phyloP scores from a whole-genome alignment of 805 yeast genomes.

The Suhomyces sp. region DNA sequence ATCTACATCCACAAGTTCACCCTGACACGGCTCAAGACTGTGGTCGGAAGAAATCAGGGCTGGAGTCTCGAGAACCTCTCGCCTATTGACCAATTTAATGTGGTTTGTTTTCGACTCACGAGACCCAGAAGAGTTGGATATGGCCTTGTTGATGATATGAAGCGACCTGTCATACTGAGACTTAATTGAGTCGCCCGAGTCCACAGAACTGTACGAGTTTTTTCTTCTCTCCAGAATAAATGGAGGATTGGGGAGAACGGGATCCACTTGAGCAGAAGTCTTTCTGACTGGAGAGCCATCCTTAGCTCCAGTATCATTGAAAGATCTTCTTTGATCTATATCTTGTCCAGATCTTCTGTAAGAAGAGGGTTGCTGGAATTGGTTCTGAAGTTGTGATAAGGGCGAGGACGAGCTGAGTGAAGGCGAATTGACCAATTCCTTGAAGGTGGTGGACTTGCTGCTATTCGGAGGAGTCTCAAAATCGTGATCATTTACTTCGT shows the following conservation, averaged over 20 bases:
- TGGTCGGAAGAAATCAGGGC: background rate
- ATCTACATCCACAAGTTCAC: conserved; percentile 3
- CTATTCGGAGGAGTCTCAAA: conserved; percentile 8
- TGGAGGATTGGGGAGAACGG: conserved; percentile 5
- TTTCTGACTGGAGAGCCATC: background rate
- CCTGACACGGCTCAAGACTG: background rate
- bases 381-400: conserved; percentile 14
- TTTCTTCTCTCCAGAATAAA: background rate
- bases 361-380: conserved; percentile 7
- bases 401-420: conserved; percentile 13
- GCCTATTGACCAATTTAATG: background rate
- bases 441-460: conserved; percentile 11
- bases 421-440: conserved; percentile 12
- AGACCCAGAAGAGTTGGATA: conserved; percentile 7
- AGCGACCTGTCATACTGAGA: conserved; percentile 8
- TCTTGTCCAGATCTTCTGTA: background rate
- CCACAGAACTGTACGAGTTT: conserved; percentile 4
- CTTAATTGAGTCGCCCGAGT: conserved; percentile 6
- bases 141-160: conserved; percentile 11
- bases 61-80: background rate
- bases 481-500: conserved; percentile 2
- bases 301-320: background rate
- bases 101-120: conserved; percentile 1
- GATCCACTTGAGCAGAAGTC: background rate
- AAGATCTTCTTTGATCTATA: background rate